Evolutionary conservation across 352 stramenopile genomes (phyloP), one percentile per base, ranked within the genome.

Genomic region (Pythium dissotocum): DNA sequence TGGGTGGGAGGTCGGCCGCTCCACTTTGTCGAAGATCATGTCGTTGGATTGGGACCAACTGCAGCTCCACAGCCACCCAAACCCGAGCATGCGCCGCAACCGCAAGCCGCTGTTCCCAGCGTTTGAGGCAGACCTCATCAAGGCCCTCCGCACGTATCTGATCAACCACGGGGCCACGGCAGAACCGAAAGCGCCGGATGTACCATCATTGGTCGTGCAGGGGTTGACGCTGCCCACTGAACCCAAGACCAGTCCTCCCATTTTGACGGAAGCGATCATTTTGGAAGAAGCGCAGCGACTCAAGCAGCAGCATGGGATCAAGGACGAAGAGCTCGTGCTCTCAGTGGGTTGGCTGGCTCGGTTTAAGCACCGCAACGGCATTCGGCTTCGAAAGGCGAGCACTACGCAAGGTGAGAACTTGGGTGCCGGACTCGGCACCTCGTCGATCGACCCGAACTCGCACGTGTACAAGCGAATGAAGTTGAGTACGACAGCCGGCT

Each of bases 21-120:
- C 84, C 44, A 92, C 84, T 59, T 74, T 92, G 28, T 92, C 84
- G 30, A 90, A 89, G 70, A 88, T 92, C 67, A 74, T 92, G 58
- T 73, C 75, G 24, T 77, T 89, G 70, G 79, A 92, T 65, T 92
- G 83, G 83, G 74, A 79, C 52, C 63, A 75, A 55, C 70, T 90
- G 48, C 73, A 83, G 38, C 67, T 71, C 7, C 70, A 83, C 18
- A 70, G 66, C 18, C 76, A 80, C 13, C 77, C 78, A n/a, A 92
- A 92, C 56, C 76, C 79, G 9, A 79, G 85, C 74, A 92, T 90
- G 84, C 90, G 89, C 79, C 80, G 84, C 63, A 82, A 85, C 36
- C 74, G 84, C 58, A 78, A 80, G n/a, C 84, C 84, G 35, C 69
- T 90, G 14, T 92, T 92, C 67, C 84, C 84, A 6, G 80, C 75